These are phyloP conservation scores for Escovopsis sp. DNA, from an alignment of 2,329 filamentous ascomycete species.

Conservation along the genomic window DNA sequence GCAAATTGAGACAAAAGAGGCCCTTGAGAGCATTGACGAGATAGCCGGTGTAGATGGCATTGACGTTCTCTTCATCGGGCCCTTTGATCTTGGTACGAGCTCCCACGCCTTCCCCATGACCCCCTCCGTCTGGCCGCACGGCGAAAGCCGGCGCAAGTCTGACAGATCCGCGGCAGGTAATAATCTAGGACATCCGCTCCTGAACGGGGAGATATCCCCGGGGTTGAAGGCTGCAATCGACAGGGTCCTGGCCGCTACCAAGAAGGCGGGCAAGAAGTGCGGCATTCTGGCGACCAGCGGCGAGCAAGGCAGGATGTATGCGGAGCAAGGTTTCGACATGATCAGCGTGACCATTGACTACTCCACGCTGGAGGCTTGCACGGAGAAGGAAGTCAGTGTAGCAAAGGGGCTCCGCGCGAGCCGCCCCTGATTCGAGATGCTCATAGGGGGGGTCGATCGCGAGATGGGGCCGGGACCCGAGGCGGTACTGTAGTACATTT, in stretches of 20 bases:
- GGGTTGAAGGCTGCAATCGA: constrained; percentile 45
- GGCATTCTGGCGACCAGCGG: constrained; percentile 44
- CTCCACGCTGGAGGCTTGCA: constrained; percentile 29
- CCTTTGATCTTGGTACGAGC: constrained; percentile 43
- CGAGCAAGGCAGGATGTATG: constrained; percentile 40
- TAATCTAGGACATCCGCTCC: constrained; percentile 47
- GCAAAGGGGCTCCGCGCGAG: constrained; percentile 23
- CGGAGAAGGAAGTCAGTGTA: constrained; percentile 31
- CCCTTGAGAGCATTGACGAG: constrained; percentile 43
- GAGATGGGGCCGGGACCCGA: too few species aligned
- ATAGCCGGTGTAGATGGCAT: constrained; percentile 46
- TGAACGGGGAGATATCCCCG: constrained; percentile 42
- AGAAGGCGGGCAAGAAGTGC: constrained; percentile 49
- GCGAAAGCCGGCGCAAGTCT: neutral
- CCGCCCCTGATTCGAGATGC: neutral
- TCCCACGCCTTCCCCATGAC: too few species aligned
- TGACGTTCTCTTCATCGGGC: constrained; percentile 50
- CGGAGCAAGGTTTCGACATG: constrained; percentile 46
- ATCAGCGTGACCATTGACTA: constrained; percentile 43
- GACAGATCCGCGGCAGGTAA: constrained; percentile 25
- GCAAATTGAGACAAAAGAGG: constrained; percentile 53
- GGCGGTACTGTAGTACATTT: too few species aligned
- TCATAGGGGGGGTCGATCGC: too few species aligned
- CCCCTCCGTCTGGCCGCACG: too few species aligned
- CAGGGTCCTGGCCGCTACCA: constrained; percentile 41